These are phyloP conservation scores for Psilocybe cubensis DNA, from an alignment of 768 basidiomycete species.

Conservation along the genomic window DNA sequence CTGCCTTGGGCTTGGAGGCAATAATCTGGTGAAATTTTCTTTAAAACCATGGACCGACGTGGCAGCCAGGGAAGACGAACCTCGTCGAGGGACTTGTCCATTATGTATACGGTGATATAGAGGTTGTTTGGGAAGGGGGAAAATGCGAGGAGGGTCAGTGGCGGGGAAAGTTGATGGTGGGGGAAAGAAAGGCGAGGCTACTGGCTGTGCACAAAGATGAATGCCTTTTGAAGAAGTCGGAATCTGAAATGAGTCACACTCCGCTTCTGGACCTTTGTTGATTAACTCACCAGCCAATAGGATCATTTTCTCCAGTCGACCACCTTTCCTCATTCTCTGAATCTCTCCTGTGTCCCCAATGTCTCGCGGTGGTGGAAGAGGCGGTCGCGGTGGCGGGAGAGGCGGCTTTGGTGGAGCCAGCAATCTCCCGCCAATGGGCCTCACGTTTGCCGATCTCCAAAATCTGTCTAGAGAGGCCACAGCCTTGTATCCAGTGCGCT, in stretches of 20 bases:
- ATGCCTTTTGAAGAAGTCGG: slow-evolving; percentile 35
- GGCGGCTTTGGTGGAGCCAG: slow-evolving; percentile 60
- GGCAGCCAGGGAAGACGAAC: slow-evolving; percentile 44
- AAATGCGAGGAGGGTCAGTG: slow-evolving; percentile 14
- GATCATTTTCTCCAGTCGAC: slow-evolving; percentile 4
- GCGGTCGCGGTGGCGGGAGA: slow-evolving; percentile 42
- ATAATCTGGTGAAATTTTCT: slow-evolving; percentile 58
- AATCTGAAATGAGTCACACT: slow-evolving; percentile 38
- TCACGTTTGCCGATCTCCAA: slow-evolving; percentile 81
- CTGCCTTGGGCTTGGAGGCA: slow-evolving; percentile 57
- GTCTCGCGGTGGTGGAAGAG: slow-evolving; percentile 46
- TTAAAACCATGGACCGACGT: slow-evolving; percentile 27
- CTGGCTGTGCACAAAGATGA: slow-evolving; percentile 25
- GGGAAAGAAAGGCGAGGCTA: slow-evolving; percentile 32
- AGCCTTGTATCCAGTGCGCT: slow-evolving; percentile 80
- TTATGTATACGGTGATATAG: slow-evolving; percentile 30
- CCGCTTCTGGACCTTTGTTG: slow-evolving; percentile 21
- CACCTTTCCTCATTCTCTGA: slow-evolving; percentile 9
- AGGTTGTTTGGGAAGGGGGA: slow-evolving; percentile 6
- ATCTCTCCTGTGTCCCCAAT: slow-evolving; percentile 21
- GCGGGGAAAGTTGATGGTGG: slow-evolving; percentile 32
- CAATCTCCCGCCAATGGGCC: slow-evolving; percentile 72
- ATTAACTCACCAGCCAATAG: slow-evolving; percentile 12
- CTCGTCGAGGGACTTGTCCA: slow-evolving; percentile 88
- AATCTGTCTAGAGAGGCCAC: slow-evolving; percentile 76